Base-by-base conservation (phyloP, 371 early-diverging fungal genomes). In the Enteropsectra breve region DNA sequence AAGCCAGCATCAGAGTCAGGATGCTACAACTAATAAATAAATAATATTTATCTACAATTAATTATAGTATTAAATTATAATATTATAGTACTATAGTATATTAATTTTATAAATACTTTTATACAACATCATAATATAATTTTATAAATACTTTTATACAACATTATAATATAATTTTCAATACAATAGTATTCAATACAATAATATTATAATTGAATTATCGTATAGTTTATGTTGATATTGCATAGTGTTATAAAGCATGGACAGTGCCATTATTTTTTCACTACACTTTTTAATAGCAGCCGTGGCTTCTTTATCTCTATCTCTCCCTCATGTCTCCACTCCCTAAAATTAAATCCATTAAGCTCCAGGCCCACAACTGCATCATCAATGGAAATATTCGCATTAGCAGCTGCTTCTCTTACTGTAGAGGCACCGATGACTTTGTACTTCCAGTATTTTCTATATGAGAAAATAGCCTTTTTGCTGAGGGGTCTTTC, bases 1-100 rank as follows among this genome's bases (percentile, higher is more conserved):
- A 57, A 76, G n/a, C 33, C 56, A 50, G 77, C 79, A 0, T 36
- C 43, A 59, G 74, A 75, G 48, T 43, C 23, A 5, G 81, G 81
- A 30, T 81, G 81, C 52, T 80, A 81, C 37, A 70, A 68, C 28
- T 76, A 68, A 57, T 75, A 46, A 58, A 49, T 38, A 68, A 32
- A 49, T 67, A 63, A 46, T 57, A 43, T 53, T 50, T 40, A 68
- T 43, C 26, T 38, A 66, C 55, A 36, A n/a, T 55, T 15, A 43
- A 43, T 15, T 15, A 52, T 23, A 13, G 52, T 52, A 13, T 23
- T 30, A 18, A 13, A 52, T 23, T 15, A 21, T 15, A 21, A 43
- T 43, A 15, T 15, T 43, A 15, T 15, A 15, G 15, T 15, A 21
- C 15, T 43, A 15, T 15, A 21, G 15, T 43, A 21, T 43, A 43